Evolutionary conservation across 176 grass and related monocot species (phyloP).

Genomic region (Eragrostis nindensis): DNA sequence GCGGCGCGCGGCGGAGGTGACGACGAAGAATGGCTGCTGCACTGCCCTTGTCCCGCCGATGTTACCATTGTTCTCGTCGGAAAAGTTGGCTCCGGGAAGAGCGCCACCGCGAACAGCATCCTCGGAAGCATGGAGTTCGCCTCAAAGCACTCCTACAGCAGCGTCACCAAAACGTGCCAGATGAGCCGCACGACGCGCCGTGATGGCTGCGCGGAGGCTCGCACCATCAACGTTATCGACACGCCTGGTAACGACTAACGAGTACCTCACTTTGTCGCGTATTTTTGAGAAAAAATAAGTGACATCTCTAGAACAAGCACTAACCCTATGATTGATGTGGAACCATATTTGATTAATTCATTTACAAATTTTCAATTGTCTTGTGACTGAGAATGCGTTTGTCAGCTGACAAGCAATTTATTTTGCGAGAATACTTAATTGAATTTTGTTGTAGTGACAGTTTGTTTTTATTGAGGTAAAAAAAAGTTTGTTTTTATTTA

Average conservation of each 20-base stretch:
- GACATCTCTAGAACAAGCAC: too few species aligned
- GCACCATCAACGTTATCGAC: conserved; percentile 56
- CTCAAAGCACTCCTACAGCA: not conserved
- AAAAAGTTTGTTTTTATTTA: too few species aligned
- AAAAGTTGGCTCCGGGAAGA: conserved; percentile 54
- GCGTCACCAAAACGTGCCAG: conserved; percentile 43
- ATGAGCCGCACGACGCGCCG: conserved; percentile 30
- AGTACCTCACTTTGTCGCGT: too few species aligned
- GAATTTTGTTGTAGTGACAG: too few species aligned
- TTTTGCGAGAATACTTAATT: too few species aligned
- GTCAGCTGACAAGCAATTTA: too few species aligned
- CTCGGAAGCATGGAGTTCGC: conserved; percentile 30
- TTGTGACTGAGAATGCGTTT: too few species aligned
- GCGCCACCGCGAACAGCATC: conserved; percentile 53
- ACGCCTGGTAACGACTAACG: conserved; percentile 43
- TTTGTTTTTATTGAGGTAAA: too few species aligned
- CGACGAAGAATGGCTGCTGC: not conserved
- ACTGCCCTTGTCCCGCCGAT: not conserved
- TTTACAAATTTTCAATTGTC: too few species aligned
- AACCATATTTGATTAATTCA: too few species aligned
- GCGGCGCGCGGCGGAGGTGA: not conserved
- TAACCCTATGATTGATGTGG: too few species aligned
- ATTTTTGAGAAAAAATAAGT: too few species aligned
- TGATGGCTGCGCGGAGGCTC: not conserved
- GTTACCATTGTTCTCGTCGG: conserved; percentile 46